phyloP scores from a whole-genome alignment of 208 protist genomes.

The Leishmania turanica region DNA sequence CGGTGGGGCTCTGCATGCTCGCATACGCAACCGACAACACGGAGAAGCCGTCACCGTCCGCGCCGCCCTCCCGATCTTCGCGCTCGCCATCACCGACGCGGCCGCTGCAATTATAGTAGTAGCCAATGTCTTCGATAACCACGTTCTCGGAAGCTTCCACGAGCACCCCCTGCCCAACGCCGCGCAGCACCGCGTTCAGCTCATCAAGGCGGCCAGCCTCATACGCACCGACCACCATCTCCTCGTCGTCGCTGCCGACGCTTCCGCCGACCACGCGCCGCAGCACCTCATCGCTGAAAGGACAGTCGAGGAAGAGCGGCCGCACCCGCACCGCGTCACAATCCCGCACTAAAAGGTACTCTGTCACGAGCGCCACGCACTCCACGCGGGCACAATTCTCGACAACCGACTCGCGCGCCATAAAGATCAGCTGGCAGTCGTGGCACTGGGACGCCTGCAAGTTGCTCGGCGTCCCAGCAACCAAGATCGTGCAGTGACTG shows the following conservation, averaged over 20 bases:
- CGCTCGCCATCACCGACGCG: not conserved
- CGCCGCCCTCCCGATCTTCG: not conserved
- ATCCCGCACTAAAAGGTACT: slow-evolving; percentile 38
- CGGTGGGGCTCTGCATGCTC: not conserved
- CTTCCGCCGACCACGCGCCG: slow-evolving; percentile 38
- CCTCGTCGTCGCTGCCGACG: slow-evolving; percentile 32
- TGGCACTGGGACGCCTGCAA: slow-evolving; percentile 58
- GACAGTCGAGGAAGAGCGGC: slow-evolving; percentile 62
- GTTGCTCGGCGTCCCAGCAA: slow-evolving; percentile 54
- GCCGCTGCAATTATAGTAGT: slow-evolving; percentile 18
- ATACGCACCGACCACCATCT: slow-evolving; percentile 31
- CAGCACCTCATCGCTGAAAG: slow-evolving; percentile 63
- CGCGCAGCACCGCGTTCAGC: slow-evolving; percentile 62
- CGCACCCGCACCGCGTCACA: slow-evolving; percentile 36
- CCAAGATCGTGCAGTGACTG: slow-evolving; percentile 69
- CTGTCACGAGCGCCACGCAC: slow-evolving; percentile 54
- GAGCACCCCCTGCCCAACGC: slow-evolving; percentile 30
- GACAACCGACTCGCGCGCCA: slow-evolving; percentile 55
- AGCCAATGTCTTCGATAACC: slow-evolving; percentile 34
- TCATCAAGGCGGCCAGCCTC: slow-evolving; percentile 34
- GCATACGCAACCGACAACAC: slow-evolving; percentile 17
- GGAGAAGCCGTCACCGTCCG: slow-evolving; percentile 9
- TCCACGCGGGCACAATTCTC: slow-evolving; percentile 46
- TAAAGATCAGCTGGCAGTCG: slow-evolving; percentile 48
- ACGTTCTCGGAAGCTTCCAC: slow-evolving; percentile 32